Evolutionary conservation across 1,284 basidiomycete species (phyloP).

Genomic region (Serendipita sp.): DNA sequence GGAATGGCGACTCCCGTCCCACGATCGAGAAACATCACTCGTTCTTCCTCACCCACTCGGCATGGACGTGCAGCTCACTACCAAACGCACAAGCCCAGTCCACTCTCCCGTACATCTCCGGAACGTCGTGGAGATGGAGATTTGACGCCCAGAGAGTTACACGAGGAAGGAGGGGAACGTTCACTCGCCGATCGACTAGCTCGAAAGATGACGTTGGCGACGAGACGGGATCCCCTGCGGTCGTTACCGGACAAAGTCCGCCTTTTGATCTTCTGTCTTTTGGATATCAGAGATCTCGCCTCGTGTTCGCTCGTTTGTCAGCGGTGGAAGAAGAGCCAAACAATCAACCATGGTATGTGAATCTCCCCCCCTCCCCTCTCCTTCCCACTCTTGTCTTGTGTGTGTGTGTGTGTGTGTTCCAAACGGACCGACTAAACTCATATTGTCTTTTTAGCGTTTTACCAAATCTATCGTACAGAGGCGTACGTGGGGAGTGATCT

Average conservation of each 20-base stretch:
- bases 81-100: not conserved
- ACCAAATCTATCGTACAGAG: conserved; percentile 69
- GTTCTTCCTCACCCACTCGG: not conserved
- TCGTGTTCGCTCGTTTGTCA: conserved; percentile 65
- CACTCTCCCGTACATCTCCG: not conserved
- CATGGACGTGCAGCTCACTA: not conserved
- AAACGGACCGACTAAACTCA: not conserved
- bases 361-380: no score
- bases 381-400: no score
- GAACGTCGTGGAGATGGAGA: not conserved
- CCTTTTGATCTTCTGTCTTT: conserved; percentile 55
- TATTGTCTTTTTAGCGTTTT: conserved; percentile 54
- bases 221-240: conserved; percentile 45
- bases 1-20: not conserved
- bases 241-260: conserved; percentile 66
- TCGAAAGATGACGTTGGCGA: not conserved
- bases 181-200: no score
- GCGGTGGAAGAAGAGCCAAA: conserved; percentile 78
- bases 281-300: conserved; percentile 56
- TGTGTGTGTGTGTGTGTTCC: not conserved
- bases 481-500: conserved; percentile 63
- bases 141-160: not conserved
- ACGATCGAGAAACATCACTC: not conserved
- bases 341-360: conserved; percentile 70
- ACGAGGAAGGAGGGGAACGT: not conserved